Evolutionary conservation across 192 early-diverging fungal genomes (phyloP), one percentile per base, ranked within the genome.

Genomic region (Entomortierella beljakovae): DNA sequence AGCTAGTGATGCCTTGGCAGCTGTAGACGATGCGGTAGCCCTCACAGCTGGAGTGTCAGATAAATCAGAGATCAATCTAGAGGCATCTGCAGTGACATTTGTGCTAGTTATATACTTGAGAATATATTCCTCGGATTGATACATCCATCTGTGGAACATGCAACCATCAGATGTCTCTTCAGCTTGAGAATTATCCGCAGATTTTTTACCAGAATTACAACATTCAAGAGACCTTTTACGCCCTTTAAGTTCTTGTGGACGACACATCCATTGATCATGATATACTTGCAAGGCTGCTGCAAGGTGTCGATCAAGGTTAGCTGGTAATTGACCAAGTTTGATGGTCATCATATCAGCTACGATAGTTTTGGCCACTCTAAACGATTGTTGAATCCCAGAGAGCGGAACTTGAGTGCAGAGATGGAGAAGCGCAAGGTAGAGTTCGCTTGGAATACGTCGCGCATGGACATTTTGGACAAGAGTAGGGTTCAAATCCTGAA

Each of bases 361-460:
- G 3, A 76, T 67, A 20, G 65, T 76, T 40, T 68, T 76, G 16
- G 68, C 73, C 18, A 76, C 59, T 37, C 31, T 58, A 34, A 48
- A 35, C 1, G 73, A 66, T 0, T 48, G 25, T 4, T 29, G 34
- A 16, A 68, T 18, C 33, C 57, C 51, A 3, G 68, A 55, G 28
- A 61, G 31, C 0, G 64, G 64, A 0, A 68, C 65, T 20, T 68
- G 58, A 7, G 62, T 61, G 40, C 73, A 68, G 43, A 76, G 65
- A 37, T 76, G 73, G 10, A 76, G 54, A 9, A 76, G 43, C 0
- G 73, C 73, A 9, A 76, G 59, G 23, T 76, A 76, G 53, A 76
- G 48, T 28, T 76, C 73, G 10, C 26, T 62, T 0, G 73, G 73
- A 11, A 76, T 58, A 1, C 59, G 58, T 23, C 73, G 64, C 2